phyloP scores from a whole-genome alignment of 2,329 filamentous ascomycete genomes.

The Penicillium sumatraense region DNA sequence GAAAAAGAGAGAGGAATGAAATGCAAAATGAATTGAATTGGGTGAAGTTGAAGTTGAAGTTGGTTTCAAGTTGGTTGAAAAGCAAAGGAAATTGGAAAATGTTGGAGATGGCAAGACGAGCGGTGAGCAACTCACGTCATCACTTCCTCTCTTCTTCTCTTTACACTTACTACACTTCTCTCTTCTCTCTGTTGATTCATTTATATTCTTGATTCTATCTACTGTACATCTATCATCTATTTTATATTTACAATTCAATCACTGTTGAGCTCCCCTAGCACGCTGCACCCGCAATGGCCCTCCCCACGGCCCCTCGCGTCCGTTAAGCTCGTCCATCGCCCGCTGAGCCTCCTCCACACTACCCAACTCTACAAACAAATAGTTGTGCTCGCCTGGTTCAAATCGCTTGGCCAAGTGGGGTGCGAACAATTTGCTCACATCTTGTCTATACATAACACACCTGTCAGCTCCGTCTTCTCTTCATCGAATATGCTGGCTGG shows the following conservation, averaged over 20 bases:
- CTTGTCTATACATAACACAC: conserved; percentile 35
- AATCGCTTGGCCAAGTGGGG: conserved; percentile 60
- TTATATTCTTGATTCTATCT: too few relatives aligned
- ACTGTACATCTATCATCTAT: too few relatives aligned
- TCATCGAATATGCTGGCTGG: too few relatives aligned
- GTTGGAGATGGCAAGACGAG: too few relatives aligned
- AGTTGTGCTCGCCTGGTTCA: conserved; percentile 63
- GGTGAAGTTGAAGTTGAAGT: background rate
- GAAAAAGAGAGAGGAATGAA: conserved; percentile 6
- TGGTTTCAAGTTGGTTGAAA: too few relatives aligned
- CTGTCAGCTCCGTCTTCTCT: background rate
- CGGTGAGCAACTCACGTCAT: conserved; percentile 28
- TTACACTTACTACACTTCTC: background rate
- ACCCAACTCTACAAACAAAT: conserved; percentile 68
- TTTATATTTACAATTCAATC: background rate
- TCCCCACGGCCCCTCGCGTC: conserved; percentile 47
- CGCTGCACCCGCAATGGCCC: conserved; percentile 43
- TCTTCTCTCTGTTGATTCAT: background rate
- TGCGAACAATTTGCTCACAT: conserved; percentile 60
- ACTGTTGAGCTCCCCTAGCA: conserved; percentile 36
- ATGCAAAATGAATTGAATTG: background rate
- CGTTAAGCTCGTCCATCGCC: conserved; percentile 54
- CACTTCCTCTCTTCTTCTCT: background rate
- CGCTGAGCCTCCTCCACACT: conserved; percentile 58
- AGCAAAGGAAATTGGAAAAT: too few relatives aligned